These are phyloP conservation scores for Ampelocalamus luodianensis DNA, from an alignment of 176 grass and related monocot genomes.

Conservation along the genomic window DNA sequence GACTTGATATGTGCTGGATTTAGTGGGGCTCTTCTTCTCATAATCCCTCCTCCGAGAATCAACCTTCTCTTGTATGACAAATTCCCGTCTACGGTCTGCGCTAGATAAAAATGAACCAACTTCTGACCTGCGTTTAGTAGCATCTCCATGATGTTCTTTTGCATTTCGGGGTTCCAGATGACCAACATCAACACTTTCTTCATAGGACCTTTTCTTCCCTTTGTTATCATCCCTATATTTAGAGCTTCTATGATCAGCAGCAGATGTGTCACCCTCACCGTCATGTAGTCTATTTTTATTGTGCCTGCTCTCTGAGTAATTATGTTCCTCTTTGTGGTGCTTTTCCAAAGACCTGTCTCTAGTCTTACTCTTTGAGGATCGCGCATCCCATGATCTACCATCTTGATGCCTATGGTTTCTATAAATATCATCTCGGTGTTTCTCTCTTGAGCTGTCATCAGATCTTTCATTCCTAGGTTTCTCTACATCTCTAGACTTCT, in stretches of 20 bases:
- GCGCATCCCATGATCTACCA: conserved; percentile 30
- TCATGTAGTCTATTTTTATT: conserved; percentile 43
- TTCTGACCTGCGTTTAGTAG: conserved; percentile 40
- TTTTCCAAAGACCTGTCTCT: conserved; percentile 45
- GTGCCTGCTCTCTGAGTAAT: conserved; percentile 30
- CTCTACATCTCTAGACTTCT: conserved; percentile 43
- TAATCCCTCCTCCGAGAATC: conserved; percentile 46
- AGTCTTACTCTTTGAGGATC: conserved; percentile 37
- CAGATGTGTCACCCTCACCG: conserved; percentile 17
- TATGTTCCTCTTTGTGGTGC: conserved; percentile 41
- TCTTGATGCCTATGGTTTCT: conserved; percentile 41
- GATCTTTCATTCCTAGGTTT: conserved; percentile 48
- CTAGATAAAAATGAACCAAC: conserved; percentile 30
- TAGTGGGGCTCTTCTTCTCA: conserved; percentile 45
- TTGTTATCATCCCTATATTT: conserved; percentile 53
- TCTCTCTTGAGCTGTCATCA: conserved; percentile 43
- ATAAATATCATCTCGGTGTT: conserved; percentile 40
- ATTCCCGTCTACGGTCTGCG: conserved; percentile 37
- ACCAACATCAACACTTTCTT: conserved; percentile 40
- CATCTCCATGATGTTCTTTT: conserved; percentile 42
- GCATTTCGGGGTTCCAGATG: conserved; percentile 32
- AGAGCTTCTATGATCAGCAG: conserved; percentile 24
- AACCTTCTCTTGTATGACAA: conserved; percentile 35
- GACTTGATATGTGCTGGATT: conserved; percentile 32
- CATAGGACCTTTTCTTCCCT: conserved; percentile 48